These are phyloP conservation scores for Dictyophora rubrovolvata DNA, from an alignment of 768 basidiomycete genomes.

Conservation along the genomic window DNA sequence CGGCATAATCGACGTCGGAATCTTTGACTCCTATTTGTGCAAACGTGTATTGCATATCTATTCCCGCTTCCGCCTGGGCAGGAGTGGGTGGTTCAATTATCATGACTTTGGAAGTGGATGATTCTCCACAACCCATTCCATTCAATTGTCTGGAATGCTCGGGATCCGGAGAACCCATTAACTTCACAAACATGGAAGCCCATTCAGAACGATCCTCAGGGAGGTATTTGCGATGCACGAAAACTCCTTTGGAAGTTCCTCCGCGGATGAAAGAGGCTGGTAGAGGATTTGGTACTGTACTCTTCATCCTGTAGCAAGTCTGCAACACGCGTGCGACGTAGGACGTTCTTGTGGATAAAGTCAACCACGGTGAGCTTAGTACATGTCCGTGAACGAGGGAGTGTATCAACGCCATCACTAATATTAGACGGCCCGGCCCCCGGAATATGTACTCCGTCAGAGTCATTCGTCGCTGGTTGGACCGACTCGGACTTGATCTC, in stretches of 20 bases:
- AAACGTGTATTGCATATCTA: conserved; percentile 66
- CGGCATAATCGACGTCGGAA: conserved; percentile 49
- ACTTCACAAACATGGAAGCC: conserved; percentile 52
- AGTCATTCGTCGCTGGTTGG: too few relatives aligned
- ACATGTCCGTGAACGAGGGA: too few relatives aligned
- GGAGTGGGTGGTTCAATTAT: conserved; percentile 45
- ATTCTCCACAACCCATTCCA: conserved; percentile 74
- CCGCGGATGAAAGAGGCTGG: conserved; percentile 50
- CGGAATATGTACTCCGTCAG: too few relatives aligned
- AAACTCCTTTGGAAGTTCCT: conserved; percentile 73
- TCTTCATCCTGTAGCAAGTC: background rate
- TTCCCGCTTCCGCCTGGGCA: conserved; percentile 29
- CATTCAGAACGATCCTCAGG: conserved; percentile 42
- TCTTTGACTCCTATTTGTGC: conserved; percentile 47
- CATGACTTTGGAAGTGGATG: conserved; percentile 65
- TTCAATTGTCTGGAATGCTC: conserved; percentile 60
- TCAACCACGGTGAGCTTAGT: too few relatives aligned
- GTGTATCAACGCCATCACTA: too few relatives aligned
- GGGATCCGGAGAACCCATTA: conserved; percentile 78
- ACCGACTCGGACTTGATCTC: too few relatives aligned
- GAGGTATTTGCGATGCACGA: conserved; percentile 43
- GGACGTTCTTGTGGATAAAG: too few relatives aligned
- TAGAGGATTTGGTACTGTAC: conserved; percentile 20
- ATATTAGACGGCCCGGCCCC: too few relatives aligned
- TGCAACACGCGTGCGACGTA: too few relatives aligned